These are phyloP conservation scores for Hypoxylon cercidicola DNA, from an alignment of 495 filamentous ascomycete species.

Conservation along the genomic window DNA sequence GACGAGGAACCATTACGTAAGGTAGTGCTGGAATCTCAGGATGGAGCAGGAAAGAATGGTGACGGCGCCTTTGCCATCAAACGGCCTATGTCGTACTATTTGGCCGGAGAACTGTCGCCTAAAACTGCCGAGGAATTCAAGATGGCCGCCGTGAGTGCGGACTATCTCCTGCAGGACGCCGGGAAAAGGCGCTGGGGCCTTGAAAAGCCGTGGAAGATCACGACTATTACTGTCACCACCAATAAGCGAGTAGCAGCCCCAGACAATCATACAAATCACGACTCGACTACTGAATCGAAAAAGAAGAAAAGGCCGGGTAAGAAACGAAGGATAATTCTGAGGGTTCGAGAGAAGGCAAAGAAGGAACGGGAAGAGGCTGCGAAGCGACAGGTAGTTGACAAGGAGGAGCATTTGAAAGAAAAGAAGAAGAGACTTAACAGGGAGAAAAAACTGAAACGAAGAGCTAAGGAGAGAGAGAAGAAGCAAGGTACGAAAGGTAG, in stretches of 20 bases:
- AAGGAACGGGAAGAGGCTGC: slow-evolving; percentile 47
- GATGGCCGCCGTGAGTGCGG: slow-evolving; percentile 55
- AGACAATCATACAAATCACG: not conserved
- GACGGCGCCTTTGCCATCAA: slow-evolving; percentile 52
- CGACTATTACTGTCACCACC: slow-evolving; percentile 41
- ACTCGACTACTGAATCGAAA: slow-evolving; percentile 14
- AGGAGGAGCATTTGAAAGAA: slow-evolving; percentile 61
- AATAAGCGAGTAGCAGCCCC: slow-evolving; percentile 7
- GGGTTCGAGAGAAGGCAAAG: slow-evolving; percentile 49
- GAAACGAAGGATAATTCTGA: slow-evolving; percentile 60
- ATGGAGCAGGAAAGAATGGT: slow-evolving; percentile 30
- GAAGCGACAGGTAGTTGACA: slow-evolving; percentile 47
- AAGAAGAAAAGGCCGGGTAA: slow-evolving; percentile 61
- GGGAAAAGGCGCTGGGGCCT: slow-evolving; percentile 60
- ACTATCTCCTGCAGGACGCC: slow-evolving; percentile 54
- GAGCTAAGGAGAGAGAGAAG: slow-evolving; percentile 61
- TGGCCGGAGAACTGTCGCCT: slow-evolving; percentile 49
- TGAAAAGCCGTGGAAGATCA: slow-evolving; percentile 66
- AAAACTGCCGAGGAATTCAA: slow-evolving; percentile 47
- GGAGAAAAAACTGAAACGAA: slow-evolving; percentile 63
- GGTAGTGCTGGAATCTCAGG: slow-evolving; percentile 47
- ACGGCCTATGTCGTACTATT: slow-evolving; percentile 57
- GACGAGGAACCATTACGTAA: slow-evolving; percentile 49
- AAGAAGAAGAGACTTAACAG: slow-evolving; percentile 65
- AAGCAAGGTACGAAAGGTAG: slow-evolving; percentile 49